Conservation (phyloP, 805 yeast genomes). For the Candida caryicola region DNA sequence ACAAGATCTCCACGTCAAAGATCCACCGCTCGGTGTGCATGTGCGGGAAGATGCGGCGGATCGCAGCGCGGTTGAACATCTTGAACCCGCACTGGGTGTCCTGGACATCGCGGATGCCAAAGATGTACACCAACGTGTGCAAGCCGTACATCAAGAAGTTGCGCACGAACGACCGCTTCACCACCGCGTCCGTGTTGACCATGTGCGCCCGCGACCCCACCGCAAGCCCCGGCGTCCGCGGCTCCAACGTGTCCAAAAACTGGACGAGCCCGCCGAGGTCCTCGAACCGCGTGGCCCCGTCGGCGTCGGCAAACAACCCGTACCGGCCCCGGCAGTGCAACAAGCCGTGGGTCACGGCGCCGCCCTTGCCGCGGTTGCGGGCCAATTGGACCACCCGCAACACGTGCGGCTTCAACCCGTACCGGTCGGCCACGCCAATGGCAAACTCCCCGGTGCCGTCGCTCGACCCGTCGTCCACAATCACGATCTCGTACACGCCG, state of each 20-base stretch:
- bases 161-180: conserved; percentile 83
- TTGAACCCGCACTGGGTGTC: conserved; percentile 99
- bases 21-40: conserved; percentile 99
- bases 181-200: conserved; percentile 95
- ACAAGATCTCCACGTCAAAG: conserved; percentile 89
- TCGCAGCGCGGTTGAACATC: conserved; percentile 73
- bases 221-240: conserved; percentile 55
- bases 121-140: conserved; percentile 79
- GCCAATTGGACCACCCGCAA: conserved; percentile 69
- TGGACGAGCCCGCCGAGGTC: conserved; percentile 57
- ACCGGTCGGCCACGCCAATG: conserved; percentile 52
- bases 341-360: conserved; percentile 94
- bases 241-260: conserved; percentile 31
- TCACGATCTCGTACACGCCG: conserved; percentile 64
- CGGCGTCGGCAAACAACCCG: conserved; percentile 92
- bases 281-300: conserved; percentile 85
- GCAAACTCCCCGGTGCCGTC: conserved; percentile 81
- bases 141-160: conserved; percentile 91
- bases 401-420: conserved; percentile 51
- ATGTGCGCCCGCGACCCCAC: conserved; percentile 95
- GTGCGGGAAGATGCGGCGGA: conserved; percentile 68
- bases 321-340: conserved; percentile 68
- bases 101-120: conserved; percentile 81
- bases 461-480: conserved; percentile 89
- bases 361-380: conserved; percentile 84